Conservation (phyloP, 164 flowering plant genomes). For the Amborella trichopoda region DNA sequence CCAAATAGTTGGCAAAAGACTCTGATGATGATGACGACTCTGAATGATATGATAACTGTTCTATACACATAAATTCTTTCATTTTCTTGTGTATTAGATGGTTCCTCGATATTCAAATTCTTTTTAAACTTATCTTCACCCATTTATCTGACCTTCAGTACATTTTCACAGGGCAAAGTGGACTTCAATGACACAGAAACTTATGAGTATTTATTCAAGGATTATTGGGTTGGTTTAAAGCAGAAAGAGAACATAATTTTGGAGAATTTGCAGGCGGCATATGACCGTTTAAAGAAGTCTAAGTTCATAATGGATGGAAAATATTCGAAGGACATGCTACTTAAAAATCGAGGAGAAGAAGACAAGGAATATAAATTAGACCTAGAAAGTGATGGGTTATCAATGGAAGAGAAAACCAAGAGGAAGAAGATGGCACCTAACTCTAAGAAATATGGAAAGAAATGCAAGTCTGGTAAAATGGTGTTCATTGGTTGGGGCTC, state of each 20-base stretch:
- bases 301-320: no score
- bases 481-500: slow-evolving; percentile 83
- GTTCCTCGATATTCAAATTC: no score
- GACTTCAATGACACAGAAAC: slow-evolving; percentile 57
- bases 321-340: not conserved
- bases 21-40: no score
- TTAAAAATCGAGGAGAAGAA: not conserved
- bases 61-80: no score
- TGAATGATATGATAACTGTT: no score
- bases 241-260: slow-evolving; percentile 31
- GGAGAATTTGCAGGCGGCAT: slow-evolving; percentile 29
- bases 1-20: no score
- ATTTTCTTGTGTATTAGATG: no score
- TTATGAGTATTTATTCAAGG: slow-evolving; percentile 47
- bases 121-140: no score
- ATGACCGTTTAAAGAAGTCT: slow-evolving; percentile 22
- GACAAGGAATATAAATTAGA: no score
- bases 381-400: slow-evolving; percentile 1
- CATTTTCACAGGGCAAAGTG: slow-evolving; percentile 40
- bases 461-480: slow-evolving; percentile 18
- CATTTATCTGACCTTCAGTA: no score
- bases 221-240: slow-evolving; percentile 56
- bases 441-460: slow-evolving; percentile 7
- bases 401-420: slow-evolving; percentile 11
- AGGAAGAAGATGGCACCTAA: not conserved